phyloP scores from a whole-genome alignment of 768 basidiomycete species.

The Kwoniella heveanensis region DNA sequence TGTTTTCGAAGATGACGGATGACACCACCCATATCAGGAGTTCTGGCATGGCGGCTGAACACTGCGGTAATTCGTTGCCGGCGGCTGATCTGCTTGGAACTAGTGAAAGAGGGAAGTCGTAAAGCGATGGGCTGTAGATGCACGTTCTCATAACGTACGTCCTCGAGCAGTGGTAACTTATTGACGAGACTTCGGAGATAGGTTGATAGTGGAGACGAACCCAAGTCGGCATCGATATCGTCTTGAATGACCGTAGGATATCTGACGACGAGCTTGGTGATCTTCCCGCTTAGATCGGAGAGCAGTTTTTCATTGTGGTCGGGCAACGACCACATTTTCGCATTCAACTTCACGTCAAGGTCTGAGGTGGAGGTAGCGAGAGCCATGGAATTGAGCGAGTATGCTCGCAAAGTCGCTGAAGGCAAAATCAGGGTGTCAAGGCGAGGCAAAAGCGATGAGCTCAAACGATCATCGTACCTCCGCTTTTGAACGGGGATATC shows the following conservation, averaged over 20 bases:
- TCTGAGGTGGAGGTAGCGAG: no score
- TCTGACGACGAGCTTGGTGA: neutral
- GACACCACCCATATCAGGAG: constrained; percentile 6
- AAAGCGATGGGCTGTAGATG: constrained; percentile 4
- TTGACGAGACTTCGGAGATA: neutral
- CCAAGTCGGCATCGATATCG: neutral
- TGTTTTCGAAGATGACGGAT: neutral
- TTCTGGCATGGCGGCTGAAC: constrained; percentile 1
- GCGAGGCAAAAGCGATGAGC: neutral
- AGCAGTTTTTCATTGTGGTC: neutral
- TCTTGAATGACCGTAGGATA: constrained; percentile 1
- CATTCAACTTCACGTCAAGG: neutral
- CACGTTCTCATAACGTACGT: neutral
- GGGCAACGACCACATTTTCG: neutral
- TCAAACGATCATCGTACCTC: neutral
- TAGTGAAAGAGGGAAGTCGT: neutral
- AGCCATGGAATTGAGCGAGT: neutral
- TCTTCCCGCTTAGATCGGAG: neutral
- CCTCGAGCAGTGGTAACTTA: neutral
- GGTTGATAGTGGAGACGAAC: neutral
- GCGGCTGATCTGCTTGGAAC: neutral
- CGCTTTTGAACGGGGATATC: neutral
- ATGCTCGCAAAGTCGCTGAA: neutral
- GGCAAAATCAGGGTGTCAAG: neutral
- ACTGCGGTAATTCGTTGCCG: neutral